Base-by-base conservation (phyloP, 331 rosid species). In the Dryas integrifolia region DNA sequence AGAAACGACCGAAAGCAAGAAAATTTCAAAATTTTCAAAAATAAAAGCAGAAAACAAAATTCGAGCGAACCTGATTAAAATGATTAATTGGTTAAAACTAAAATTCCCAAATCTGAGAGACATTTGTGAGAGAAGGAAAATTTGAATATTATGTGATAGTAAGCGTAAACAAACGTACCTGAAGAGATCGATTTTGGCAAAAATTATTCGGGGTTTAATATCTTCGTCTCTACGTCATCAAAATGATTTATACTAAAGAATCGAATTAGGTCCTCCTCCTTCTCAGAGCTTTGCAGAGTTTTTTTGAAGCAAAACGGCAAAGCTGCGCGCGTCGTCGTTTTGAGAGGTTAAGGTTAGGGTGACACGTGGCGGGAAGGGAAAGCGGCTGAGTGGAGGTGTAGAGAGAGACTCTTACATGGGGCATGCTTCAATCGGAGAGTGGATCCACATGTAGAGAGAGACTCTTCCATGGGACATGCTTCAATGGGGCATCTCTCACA, bases 141-240 rank as follows among this genome's bases (percentile, higher is more conserved):
- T 12, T 38, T 1, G 45, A 59, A 59, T 35, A 7, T 3, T 18
- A 58, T 13, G 6, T 5, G 10, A 24, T 57, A 5, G n/a, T 1
- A 30, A 46, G 47, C 0, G 1, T 6, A 40, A 65, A 55, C 16
- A 3, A 5, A 59, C 72, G n/a, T 68, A 85, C 89, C 96, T 82
- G 81, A 82, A 68, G 63, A 73, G 64, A 72, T 82, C 83, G 77
- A 86, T 21, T 67, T 77, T 70, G 49, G 72, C 72, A 44, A 55
- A 67, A 73, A 58, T 65, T 39, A 18, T 10, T 2, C 6, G 38
- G 48, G 49, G 73, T 8, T 62, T 41, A 75, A 38, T 79, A 69
- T 55, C 39, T 75, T 79, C 47, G 78, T 7, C 18, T 12, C 24
- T 12, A 82, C 74, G 76, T 82, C 69, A 81, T 66, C 76, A 70